Evolutionary conservation across 1,284 basidiomycete genomes (phyloP).

Genomic region (Trichosporon coremiiforme): DNA sequence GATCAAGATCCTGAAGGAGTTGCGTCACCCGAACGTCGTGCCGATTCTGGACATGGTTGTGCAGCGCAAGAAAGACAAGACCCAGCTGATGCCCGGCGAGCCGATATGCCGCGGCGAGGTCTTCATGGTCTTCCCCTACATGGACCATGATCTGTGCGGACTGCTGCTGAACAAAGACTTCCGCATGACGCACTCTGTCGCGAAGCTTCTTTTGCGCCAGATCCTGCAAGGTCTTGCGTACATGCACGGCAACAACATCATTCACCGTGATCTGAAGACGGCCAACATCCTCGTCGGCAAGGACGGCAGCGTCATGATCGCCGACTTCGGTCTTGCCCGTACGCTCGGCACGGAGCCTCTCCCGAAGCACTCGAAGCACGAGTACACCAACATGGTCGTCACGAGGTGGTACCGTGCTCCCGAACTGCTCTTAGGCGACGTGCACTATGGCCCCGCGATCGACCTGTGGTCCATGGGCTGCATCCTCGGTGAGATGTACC

Average conservation of each 20-base stretch:
- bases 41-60: constrained; percentile 89
- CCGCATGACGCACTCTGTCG: constrained; percentile 74
- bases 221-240: constrained; percentile 92
- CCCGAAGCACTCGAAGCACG: constrained; percentile 56
- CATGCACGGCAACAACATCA: constrained; percentile 89
- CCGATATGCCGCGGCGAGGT: constrained; percentile 60
- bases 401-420: constrained; percentile 98
- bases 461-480: constrained; percentile 99
- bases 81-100: constrained; percentile 30
- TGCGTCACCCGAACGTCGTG: constrained; percentile 83
- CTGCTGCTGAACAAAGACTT: constrained; percentile 87
- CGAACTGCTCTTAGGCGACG: constrained; percentile 85
- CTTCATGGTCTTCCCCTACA: constrained; percentile 99
- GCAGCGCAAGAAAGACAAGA: constrained; percentile 46
- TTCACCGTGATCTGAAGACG: constrained; percentile 98
- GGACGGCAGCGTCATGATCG: constrained; percentile 78
- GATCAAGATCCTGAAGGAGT: constrained; percentile 91
- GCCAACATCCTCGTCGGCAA: constrained; percentile 95
- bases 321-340: constrained; percentile 94
- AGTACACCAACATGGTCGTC: constrained; percentile 98
- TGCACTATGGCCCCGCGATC: constrained; percentile 87
- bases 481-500: constrained; percentile 95
- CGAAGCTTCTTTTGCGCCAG: constrained; percentile 96
- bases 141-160: constrained; percentile 98
- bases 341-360: constrained; percentile 51